These are phyloP conservation scores for Phytophthora ohioensis DNA, from an alignment of 352 stramenopile species.

Conservation along the genomic window DNA sequence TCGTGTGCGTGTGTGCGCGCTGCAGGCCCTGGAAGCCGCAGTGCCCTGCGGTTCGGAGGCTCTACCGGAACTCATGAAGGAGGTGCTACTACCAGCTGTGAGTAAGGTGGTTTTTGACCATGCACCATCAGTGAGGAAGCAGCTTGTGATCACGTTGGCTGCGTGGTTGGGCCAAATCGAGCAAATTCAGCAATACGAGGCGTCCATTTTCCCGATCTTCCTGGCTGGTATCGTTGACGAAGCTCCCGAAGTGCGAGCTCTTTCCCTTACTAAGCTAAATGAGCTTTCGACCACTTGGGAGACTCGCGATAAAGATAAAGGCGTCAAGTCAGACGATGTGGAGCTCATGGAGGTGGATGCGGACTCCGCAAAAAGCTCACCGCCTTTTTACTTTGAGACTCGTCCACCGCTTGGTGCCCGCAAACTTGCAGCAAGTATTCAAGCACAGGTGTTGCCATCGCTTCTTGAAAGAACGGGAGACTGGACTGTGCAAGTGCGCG, in stretches of 20 bases:
- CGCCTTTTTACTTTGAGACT: slow-evolving; percentile 59
- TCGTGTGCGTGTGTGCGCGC: slow-evolving; percentile 71
- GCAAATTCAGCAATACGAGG: slow-evolving; percentile 68
- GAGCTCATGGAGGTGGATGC: slow-evolving; percentile 55
- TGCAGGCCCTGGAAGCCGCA: slow-evolving; percentile 79
- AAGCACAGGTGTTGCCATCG: slow-evolving; percentile 54
- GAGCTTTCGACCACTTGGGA: slow-evolving; percentile 63
- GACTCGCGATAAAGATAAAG: slow-evolving; percentile 31
- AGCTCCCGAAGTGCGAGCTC: slow-evolving; percentile 63
- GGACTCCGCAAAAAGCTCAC: slow-evolving; percentile 22
- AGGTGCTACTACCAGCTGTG: slow-evolving; percentile 70
- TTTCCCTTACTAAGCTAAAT: slow-evolving; percentile 52
- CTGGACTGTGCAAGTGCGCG: slow-evolving; percentile 84
- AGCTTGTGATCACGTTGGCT: slow-evolving; percentile 65
- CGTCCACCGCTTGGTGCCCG: slow-evolving; percentile 59
- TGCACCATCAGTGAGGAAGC: slow-evolving; percentile 72
- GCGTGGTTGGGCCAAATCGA: slow-evolving; percentile 71
- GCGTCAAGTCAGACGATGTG: slow-evolving; percentile 20
- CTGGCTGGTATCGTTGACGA: slow-evolving; percentile 77
- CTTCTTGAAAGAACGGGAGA: slow-evolving; percentile 80
- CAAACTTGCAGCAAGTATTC: slow-evolving; percentile 58
- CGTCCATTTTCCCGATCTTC: slow-evolving; percentile 70
- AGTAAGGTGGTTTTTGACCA: slow-evolving; percentile 80
- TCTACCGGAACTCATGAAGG: slow-evolving; percentile 79
- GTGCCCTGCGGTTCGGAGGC: slow-evolving; percentile 76